These are phyloP conservation scores for Xylona heveae DNA, from an alignment of 495 filamentous ascomycete genomes.

Conservation along the genomic window DNA sequence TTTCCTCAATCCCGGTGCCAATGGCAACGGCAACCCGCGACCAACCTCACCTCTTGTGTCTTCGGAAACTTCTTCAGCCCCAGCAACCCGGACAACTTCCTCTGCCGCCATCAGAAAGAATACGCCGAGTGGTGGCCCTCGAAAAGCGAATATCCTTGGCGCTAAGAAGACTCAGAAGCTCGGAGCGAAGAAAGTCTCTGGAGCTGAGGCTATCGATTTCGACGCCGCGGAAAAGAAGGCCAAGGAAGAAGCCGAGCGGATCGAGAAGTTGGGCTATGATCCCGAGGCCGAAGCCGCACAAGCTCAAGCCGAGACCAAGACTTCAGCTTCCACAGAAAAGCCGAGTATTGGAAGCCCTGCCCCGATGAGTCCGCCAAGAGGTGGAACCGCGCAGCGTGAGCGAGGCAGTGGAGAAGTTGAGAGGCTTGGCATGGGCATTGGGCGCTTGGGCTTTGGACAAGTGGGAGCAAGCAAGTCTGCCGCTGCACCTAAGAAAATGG, in stretches of 20 bases:
- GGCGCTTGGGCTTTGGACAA: constrained; percentile 77
- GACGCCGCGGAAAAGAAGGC: constrained; percentile 94
- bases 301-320: constrained; percentile 21
- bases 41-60: constrained; percentile 63
- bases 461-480: constrained; percentile 42
- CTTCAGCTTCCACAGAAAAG: constrained; percentile 23
- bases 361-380: constrained; percentile 43
- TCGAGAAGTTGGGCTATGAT: constrained; percentile 95
- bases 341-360: constrained; percentile 46
- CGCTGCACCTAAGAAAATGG: constrained; percentile 46
- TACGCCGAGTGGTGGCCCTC: constrained; percentile 30
- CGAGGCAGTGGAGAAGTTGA: constrained; percentile 58
- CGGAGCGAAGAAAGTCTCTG: constrained; percentile 74
- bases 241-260: constrained; percentile 90
- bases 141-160: constrained; percentile 68
- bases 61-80: constrained; percentile 26
- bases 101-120: constrained; percentile 61
- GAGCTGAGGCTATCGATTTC: constrained; percentile 66
- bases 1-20: constrained; percentile 53
- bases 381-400: constrained; percentile 27
- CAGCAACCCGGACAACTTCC: constrained; percentile 48
- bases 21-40: constrained; percentile 47
- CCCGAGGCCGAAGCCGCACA: constrained; percentile 63
- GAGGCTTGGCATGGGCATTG: constrained; percentile 77
- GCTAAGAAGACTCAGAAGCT: constrained; percentile 77